Base-by-base conservation (phyloP, 2,329 filamentous ascomycete species). In the Hypoxylon sp. region DNA sequence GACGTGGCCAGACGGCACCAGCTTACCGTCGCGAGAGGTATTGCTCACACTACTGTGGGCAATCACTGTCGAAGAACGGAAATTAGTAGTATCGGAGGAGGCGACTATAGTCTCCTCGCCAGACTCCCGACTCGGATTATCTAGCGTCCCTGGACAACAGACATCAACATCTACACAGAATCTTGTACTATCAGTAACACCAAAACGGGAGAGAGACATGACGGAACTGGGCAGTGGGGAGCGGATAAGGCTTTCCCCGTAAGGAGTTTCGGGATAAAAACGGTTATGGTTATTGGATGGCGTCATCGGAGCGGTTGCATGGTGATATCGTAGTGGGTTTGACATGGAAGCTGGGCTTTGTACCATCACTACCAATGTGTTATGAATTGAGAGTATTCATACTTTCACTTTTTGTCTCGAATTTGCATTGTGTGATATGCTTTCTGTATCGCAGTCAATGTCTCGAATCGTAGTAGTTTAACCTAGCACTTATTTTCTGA, bases 1-100 rank as follows among this genome's bases (percentile, higher is more conserved):
- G 64, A 72, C 71, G 76, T 78, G 77, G 77, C 77, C 76, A 71
- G 72, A 75, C 63, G 77, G 76, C 76, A 73, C 75, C 74, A 77
- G 76, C 75, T 74, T 78, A 77, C 77, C 77, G 75, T 78, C 77
- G 56, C 74, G 72, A 63, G 77, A 79, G 72, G 73, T 76, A 74
- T 72, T 79, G 73, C 75, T 79, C 76, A 78, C 77, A 21, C 53
- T 79, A 69, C 43, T 79, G 72, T 79, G 77, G 77, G 76, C 76
- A 64, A 76, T 78, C 67, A 70, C 68, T 72, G 74, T 78, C 70
- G 76, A 78, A 74, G 75, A 78, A 76, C 74, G 74, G 69, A 76
- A 75, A 73, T 55, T 75, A 71, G 51, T 49, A 67, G 5, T 60
- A 61, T 60, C 56, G 53, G 62, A 69, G 71, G 68, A 56, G 32